A percentile compares a stretch with the other conserved stretches of the same genome.
Evolutionary conservation across 441 rosid species (phyloP).

Genomic region (Euphorbia schlechtendalii): DNA sequence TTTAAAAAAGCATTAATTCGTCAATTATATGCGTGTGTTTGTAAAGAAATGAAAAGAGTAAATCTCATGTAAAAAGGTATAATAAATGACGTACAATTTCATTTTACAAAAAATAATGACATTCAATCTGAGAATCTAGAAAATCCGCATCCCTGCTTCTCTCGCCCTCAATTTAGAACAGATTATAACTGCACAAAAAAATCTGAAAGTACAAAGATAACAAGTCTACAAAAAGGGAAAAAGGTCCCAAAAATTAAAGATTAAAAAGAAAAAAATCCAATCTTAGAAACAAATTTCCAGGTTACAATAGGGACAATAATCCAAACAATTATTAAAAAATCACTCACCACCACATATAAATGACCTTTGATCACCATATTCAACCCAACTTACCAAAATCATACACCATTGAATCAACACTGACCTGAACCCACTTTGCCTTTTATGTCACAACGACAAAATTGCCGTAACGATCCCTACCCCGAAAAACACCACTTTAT

Average conservation of each 20-base stretch:
- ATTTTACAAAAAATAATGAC: too few species aligned
- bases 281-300: conserved; percentile 1
- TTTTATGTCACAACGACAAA: conserved; percentile 32
- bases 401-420: conserved; percentile 3
- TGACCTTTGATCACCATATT: conserved; percentile 2
- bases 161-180: too few species aligned
- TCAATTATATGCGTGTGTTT: too few species aligned
- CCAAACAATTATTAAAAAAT: conserved; percentile 5
- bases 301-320: conserved; percentile 6
- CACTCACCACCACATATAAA: conserved; percentile 24
- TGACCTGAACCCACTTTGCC: not conserved
- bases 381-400: conserved; percentile 14
- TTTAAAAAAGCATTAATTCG: too few species aligned
- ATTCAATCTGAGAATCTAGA: too few species aligned
- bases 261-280: not conserved
- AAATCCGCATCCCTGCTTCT: too few species aligned
- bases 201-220: conserved; percentile 1
- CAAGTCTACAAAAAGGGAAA: not conserved
- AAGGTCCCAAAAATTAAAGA: not conserved
- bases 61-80: too few species aligned
- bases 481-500: conserved; percentile 22
- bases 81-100: too few species aligned
- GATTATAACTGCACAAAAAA: too few species aligned
- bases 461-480: conserved; percentile 23
- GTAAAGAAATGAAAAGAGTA: too few species aligned